These are phyloP conservation scores for Ceratobasidium sp. DNA, from an alignment of 1,284 basidiomycete genomes.

Conservation along the genomic window DNA sequence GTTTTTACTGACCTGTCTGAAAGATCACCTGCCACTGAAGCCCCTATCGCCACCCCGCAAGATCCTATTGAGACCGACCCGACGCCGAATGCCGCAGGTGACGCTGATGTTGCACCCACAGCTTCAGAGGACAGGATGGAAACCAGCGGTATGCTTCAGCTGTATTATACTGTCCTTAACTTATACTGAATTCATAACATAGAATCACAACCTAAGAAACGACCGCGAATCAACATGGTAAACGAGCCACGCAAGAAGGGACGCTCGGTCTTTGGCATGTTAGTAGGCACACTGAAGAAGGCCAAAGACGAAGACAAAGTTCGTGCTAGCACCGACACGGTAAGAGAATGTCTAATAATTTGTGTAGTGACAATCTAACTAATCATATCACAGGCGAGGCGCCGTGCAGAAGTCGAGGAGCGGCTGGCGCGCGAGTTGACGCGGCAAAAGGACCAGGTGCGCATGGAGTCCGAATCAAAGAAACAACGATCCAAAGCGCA, in stretches of 20 bases:
- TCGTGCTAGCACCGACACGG: conserved; percentile 41
- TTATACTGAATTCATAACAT: background rate
- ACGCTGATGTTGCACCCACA: conserved; percentile 40
- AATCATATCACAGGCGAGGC: conserved; percentile 40
- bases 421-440: conserved; percentile 44
- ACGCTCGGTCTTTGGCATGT: conserved; percentile 44
- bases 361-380: background rate
- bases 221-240: conserved; percentile 39
- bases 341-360: conserved; percentile 5
- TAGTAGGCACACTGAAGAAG: conserved; percentile 45
- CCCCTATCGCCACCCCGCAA: background rate
- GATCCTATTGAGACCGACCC: conserved; percentile 3
- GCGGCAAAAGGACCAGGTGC: conserved; percentile 42
- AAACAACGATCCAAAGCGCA: conserved; percentile 42
- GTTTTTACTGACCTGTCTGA: background rate
- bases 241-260: conserved; percentile 42
- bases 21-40: conserved; percentile 9
- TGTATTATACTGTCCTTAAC: too few species aligned
- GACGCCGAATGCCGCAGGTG: conserved; percentile 25
- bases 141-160: conserved; percentile 4
- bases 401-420: conserved; percentile 44
- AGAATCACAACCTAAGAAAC: conserved; percentile 41
- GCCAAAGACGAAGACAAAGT: conserved; percentile 45
- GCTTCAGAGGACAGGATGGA: conserved; percentile 34
- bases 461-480: conserved; percentile 45